phyloP scores from a whole-genome alignment of 2,329 filamentous ascomycete genomes.

The Lachnellula hyalina region DNA sequence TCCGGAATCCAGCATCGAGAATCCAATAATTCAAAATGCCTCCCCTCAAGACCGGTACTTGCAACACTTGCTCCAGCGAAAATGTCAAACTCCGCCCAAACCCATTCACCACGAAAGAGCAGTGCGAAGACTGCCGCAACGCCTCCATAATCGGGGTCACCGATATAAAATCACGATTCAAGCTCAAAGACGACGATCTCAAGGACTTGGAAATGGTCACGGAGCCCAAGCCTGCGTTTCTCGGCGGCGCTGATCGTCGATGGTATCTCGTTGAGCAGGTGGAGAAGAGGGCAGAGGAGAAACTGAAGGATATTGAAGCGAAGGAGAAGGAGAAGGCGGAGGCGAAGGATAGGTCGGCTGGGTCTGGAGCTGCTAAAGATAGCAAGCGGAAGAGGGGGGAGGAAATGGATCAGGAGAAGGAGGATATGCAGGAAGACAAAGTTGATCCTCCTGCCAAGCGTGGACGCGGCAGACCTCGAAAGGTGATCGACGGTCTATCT shows the following conservation, averaged over 20 bases:
- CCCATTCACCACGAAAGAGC: conserved; percentile 8
- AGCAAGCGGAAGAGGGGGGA: conserved; percentile 5
- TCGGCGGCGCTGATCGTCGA: conserved; percentile 5
- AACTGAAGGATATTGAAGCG: not conserved
- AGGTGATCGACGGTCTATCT: too few relatives aligned
- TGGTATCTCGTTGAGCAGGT: conserved; percentile 11
- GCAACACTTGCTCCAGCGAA: conserved; percentile 7
- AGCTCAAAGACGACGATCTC: conserved; percentile 11
- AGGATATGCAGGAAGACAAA: conserved; percentile 62
- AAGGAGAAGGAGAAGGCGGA: conserved; percentile 6
- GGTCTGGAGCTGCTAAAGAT: not conserved
- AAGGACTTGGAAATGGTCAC: conserved; percentile 2
- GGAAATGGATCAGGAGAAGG: conserved; percentile 38
- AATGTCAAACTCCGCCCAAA: conserved; percentile 8
- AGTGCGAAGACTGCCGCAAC: conserved; percentile 10
- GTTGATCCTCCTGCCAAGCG: conserved; percentile 37
- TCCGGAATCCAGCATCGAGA: too few relatives aligned
- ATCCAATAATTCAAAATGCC: not conserved
- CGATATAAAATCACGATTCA: conserved; percentile 1
- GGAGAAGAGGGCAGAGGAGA: conserved; percentile 1
- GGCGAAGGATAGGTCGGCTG: not conserved
- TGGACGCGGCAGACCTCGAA: not conserved
- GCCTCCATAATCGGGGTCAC: conserved; percentile 7
- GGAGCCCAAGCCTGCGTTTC: conserved; percentile 6
- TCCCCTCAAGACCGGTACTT: not conserved